A percentile compares a stretch with the other conserved stretches of the same genome.
Evolutionary conservation across 2,329 filamentous ascomycete species (phyloP).

Genomic region (Aspergillus sp.): DNA sequence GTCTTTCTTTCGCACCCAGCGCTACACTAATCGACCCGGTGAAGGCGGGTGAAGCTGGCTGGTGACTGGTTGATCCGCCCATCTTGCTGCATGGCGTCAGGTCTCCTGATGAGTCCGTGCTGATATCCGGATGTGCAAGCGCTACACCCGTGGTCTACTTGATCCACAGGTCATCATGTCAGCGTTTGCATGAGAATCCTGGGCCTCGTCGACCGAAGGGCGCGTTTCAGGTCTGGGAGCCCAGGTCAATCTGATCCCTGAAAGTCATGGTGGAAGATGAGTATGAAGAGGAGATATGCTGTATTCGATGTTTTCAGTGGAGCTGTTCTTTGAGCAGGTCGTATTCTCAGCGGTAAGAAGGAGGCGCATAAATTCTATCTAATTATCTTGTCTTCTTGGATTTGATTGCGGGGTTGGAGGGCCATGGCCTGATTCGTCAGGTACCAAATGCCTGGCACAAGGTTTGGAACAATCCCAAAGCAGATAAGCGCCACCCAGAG

Average conservation of each 20-base stretch:
- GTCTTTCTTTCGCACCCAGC: conserved; percentile 11
- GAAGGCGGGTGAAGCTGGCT: conserved; percentile 9
- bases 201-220: conserved; percentile 12
- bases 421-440: conserved; percentile 19
- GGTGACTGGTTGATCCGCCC: conserved; percentile 8
- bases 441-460: conserved; percentile 1
- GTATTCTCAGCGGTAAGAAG: not conserved
- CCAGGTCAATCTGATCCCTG: not conserved
- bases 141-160: conserved; percentile 6
- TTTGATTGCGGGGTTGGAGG: not conserved
- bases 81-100: conserved; percentile 12
- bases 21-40: conserved; percentile 14
- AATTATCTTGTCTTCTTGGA: not conserved
- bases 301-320: not conserved
- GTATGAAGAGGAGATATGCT: not conserved
- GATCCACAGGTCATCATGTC: conserved; percentile 14
- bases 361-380: too few species aligned
- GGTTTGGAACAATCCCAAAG: conserved; percentile 8
- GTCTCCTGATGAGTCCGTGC: conserved; percentile 25
- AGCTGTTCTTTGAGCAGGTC: not conserved
- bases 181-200: conserved; percentile 10
- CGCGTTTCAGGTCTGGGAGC: conserved; percentile 2
- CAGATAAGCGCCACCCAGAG: conserved; percentile 13
- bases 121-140: conserved; percentile 11
- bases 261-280: not conserved